Conservation (phyloP, 2,329 filamentous ascomycete species). For the Elsinoe batatas region DNA sequence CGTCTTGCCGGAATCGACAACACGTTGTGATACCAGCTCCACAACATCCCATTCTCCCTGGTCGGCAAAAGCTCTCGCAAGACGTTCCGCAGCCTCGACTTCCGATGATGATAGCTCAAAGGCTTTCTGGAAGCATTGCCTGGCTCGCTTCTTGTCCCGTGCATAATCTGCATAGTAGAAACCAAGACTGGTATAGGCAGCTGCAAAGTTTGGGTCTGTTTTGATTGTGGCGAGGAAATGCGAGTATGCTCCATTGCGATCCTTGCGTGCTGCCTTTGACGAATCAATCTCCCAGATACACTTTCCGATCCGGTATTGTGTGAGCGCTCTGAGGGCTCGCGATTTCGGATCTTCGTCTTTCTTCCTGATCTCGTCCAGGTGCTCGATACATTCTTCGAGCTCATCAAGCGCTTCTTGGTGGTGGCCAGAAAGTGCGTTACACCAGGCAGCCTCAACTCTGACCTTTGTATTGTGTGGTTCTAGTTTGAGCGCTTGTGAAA, state of each 20-base stretch:
- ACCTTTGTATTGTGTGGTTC: constrained; percentile 69
- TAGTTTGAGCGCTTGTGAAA: constrained; percentile 63
- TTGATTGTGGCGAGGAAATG: constrained; percentile 77
- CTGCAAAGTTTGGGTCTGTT: constrained; percentile 76
- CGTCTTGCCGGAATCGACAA: constrained; percentile 90
- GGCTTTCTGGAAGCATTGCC: constrained; percentile 92
- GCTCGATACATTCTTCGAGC: constrained; percentile 49
- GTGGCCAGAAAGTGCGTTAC: constrained; percentile 72
- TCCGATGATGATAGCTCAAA: constrained; percentile 86
- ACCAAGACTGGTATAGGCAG: constrained; percentile 83
- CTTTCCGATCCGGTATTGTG: constrained; percentile 74
- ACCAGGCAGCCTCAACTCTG: constrained; percentile 83
- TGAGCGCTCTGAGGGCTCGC: constrained; percentile 69
- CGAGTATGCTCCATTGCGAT: constrained; percentile 70
- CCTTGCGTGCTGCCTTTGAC: constrained; percentile 64
- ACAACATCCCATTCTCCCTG: constrained; percentile 94
- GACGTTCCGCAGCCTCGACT: constrained; percentile 72
- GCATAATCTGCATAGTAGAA: constrained; percentile 86
- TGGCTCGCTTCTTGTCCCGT: constrained; percentile 73
- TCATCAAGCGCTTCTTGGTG: constrained; percentile 57
- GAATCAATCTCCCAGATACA: constrained; percentile 79
- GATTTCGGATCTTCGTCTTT: constrained; percentile 50
- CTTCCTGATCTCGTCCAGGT: constrained; percentile 49
- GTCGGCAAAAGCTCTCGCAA: constrained; percentile 78
- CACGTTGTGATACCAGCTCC: constrained; percentile 79